Base-by-base conservation (phyloP, 345 rosid species). In the Populus alba region DNA sequence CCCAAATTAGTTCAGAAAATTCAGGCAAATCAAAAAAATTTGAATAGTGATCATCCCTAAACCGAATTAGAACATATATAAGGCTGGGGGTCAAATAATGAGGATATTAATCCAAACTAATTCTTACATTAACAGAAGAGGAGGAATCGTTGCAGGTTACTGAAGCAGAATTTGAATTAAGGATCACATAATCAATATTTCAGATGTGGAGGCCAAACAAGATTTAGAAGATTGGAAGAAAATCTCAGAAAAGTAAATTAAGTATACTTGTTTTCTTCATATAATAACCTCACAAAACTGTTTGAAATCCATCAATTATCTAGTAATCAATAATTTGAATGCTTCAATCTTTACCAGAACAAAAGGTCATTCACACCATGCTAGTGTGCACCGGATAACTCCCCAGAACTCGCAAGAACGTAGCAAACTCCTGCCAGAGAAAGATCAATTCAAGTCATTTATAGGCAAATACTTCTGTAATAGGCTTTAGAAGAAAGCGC, bases 321-420 rank as follows among this genome's bases (percentile, higher is more conserved):
- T 49, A 23, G 27, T 13, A 39, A 35, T n/a, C 49, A 74, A 27
- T 23, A 62, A 27, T 27, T 29, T 4, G 51, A 20, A 68, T 51
- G 29, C 20, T 25, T 29, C 33, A 15, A 61, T 7, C 74, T 43
- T 79, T 73, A 74, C 82, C 53, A 33, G 41, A 31, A 66, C 45
- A 7, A 5, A 53, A n/a, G 33, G 62, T n/a, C 76, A 22, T 79
- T 90, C 89, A 87, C 68, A 78, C 81, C 97, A 90, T 90, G 85
- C 87, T 81, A 63, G 91, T 86, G 86, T 94, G 98, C 71, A 89
- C 93, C 5, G 97, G 98, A 88, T 94, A 96, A 84, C 99, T 96
- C 77, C 99, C 99, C 11, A 96, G 85, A 79, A 96, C 98, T 79
- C 98, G 91, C 86, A 96, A 84, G 84, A 91, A 96, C 13, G 98